Conservation (phyloP, 192 early-diverging fungal species). For the Mortierella claussenii region DNA sequence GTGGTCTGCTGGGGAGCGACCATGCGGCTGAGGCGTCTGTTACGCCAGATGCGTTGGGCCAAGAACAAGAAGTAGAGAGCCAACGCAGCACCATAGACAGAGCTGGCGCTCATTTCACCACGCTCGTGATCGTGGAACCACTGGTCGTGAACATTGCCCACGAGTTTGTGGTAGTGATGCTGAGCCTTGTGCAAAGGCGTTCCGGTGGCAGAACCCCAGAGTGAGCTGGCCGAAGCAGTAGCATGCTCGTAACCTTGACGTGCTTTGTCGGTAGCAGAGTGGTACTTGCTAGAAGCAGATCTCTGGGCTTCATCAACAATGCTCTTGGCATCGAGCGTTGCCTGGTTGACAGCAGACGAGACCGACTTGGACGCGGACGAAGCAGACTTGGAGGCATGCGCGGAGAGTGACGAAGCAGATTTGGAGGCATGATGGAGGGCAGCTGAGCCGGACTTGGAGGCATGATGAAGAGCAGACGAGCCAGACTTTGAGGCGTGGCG, state of each 20-base stretch:
- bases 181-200: slow-evolving; percentile 11
- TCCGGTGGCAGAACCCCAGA: slow-evolving; percentile 28
- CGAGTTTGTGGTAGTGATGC: slow-evolving; percentile 12
- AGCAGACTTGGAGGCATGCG: slow-evolving; percentile 29
- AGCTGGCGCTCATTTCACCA: slow-evolving; percentile 11
- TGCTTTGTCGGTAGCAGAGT: slow-evolving; percentile 24
- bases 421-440: slow-evolving; percentile 11
- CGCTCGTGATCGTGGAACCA: slow-evolving; percentile 12
- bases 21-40: slow-evolving; percentile 11
- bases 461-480: background rate
- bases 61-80: slow-evolving; percentile 26
- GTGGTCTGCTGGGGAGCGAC: slow-evolving; percentile 14
- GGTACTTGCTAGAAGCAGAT: slow-evolving; percentile 19
- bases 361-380: slow-evolving; percentile 35
- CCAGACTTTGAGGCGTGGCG: slow-evolving; percentile 26
- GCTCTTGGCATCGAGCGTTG: slow-evolving; percentile 31
- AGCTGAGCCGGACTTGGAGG: slow-evolving; percentile 24
- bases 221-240: slow-evolving; percentile 26
- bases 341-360: slow-evolving; percentile 24
- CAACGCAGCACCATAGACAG: slow-evolving; percentile 31
- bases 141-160: slow-evolving; percentile 8
- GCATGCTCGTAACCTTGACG: slow-evolving; percentile 34
- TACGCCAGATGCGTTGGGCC: slow-evolving; percentile 26
- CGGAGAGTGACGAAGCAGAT: slow-evolving; percentile 11
- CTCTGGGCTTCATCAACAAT: slow-evolving; percentile 17